Conservation (phyloP, 2,329 filamentous ascomycete genomes). For the Aspergillus caelatus region DNA sequence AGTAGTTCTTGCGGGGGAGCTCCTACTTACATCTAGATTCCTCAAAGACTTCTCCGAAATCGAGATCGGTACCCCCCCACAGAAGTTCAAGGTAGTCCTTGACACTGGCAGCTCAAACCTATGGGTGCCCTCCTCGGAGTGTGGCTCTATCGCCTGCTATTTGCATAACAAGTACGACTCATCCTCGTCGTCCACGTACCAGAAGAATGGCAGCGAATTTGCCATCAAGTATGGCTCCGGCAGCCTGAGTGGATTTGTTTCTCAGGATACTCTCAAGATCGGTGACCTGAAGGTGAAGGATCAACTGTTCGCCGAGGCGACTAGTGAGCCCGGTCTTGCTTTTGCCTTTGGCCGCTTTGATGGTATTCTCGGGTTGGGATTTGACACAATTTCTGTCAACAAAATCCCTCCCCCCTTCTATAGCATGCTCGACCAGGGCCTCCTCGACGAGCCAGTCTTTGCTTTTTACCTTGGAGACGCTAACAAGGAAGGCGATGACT, state of each 20-base stretch:
- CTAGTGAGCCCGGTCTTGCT: conserved; percentile 89
- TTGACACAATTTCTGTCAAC: conserved; percentile 97
- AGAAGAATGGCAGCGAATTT: conserved; percentile 90
- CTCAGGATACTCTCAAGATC: conserved; percentile 81
- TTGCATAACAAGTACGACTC: conserved; percentile 97
- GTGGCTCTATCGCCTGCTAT: conserved; percentile 96
- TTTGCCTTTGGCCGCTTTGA: conserved; percentile 98
- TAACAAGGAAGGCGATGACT: conserved; percentile 71
- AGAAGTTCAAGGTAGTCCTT: conserved; percentile 96
- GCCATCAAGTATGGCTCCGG: conserved; percentile 96
- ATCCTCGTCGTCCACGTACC: conserved; percentile 82
- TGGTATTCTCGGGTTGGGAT: conserved; percentile 92
- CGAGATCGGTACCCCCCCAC: conserved; percentile 84
- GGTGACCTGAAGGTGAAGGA: conserved; percentile 85
- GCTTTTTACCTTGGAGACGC: conserved; percentile 90
- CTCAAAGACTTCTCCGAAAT: conserved; percentile 92
- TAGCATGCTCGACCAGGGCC: conserved; percentile 86
- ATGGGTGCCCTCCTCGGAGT: conserved; percentile 91
- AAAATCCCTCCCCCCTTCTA: conserved; percentile 93
- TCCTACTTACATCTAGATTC: neutral
- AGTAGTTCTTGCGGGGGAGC: conserved; percentile 20
- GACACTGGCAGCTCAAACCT: conserved; percentile 99
- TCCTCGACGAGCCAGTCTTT: conserved; percentile 91
- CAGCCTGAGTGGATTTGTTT: conserved; percentile 89
- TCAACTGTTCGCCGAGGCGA: conserved; percentile 96